phyloP scores from a whole-genome alignment of 192 early-diverging fungal species.

The Gonapodya prolifera region DNA sequence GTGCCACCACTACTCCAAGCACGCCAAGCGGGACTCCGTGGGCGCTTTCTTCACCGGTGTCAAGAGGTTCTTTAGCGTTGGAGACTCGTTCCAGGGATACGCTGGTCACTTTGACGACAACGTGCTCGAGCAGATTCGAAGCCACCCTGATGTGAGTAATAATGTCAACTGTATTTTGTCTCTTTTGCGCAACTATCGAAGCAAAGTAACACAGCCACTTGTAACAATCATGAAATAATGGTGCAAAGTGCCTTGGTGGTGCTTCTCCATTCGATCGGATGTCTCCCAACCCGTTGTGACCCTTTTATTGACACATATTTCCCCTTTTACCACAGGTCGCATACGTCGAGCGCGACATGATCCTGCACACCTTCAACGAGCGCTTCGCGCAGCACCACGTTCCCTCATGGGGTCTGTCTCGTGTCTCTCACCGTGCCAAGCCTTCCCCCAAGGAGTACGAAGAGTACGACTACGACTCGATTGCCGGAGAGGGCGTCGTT shows the following conservation, averaged over 20 bases:
- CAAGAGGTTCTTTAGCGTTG: slow-evolving; percentile 51
- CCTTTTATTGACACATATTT: neutral
- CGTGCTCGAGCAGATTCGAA: slow-evolving; percentile 48
- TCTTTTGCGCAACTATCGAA: too few relatives aligned
- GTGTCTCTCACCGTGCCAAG: slow-evolving; percentile 63
- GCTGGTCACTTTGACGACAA: slow-evolving; percentile 47
- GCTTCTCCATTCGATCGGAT: too few relatives aligned
- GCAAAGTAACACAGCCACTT: too few relatives aligned
- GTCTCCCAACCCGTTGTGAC: too few relatives aligned
- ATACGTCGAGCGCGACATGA: slow-evolving; percentile 70
- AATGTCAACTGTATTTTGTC: too few relatives aligned
- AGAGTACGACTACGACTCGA: slow-evolving; percentile 58
- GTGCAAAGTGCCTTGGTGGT: too few relatives aligned
- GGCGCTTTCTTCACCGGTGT: slow-evolving; percentile 30
- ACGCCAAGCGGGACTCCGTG: slow-evolving; percentile 26
- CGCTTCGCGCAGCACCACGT: slow-evolving; percentile 50
- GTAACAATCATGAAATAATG: too few relatives aligned
- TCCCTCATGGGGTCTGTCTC: slow-evolving; percentile 71
- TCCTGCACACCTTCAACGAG: slow-evolving; percentile 42
- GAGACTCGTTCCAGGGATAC: slow-evolving; percentile 48
- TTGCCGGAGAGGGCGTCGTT: slow-evolving; percentile 69
- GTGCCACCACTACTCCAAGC: slow-evolving; percentile 19
- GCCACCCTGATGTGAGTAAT: slow-evolving; percentile 3
- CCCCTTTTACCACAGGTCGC: slow-evolving; percentile 44
- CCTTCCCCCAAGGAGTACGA: slow-evolving; percentile 46